Evolutionary conservation across 2,329 filamentous ascomycete genomes (phyloP).

Genomic region (Nemania sp.): DNA sequence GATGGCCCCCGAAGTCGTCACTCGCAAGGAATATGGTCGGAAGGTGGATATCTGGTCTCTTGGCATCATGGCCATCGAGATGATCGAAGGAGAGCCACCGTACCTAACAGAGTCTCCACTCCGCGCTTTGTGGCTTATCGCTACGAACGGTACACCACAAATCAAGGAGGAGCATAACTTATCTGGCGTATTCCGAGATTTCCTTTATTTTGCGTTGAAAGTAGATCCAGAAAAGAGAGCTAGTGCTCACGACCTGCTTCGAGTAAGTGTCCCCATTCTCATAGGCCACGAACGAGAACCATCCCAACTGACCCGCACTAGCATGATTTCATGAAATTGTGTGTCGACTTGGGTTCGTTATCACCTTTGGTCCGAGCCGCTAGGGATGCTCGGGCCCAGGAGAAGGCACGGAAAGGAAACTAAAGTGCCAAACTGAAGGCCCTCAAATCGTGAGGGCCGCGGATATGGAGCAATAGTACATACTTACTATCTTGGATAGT

Average conservation of each 20-base stretch:
- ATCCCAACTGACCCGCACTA: slow-evolving; percentile 42
- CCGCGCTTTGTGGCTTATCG: slow-evolving; percentile 91
- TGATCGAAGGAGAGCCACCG: slow-evolving; percentile 98
- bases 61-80: slow-evolving; percentile 99
- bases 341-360: slow-evolving; percentile 74
- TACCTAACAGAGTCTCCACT: slow-evolving; percentile 95
- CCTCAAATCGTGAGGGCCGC: slow-evolving; percentile 13
- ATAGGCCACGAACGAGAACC: slow-evolving; percentile 10
- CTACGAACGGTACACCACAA: slow-evolving; percentile 90
- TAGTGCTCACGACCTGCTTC: slow-evolving; percentile 88
- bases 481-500: slow-evolving; percentile 22
- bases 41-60: slow-evolving; percentile 99
- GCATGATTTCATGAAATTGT: slow-evolving; percentile 81
- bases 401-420: slow-evolving; percentile 72
- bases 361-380: slow-evolving; percentile 87
- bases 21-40: slow-evolving; percentile 93
- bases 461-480: slow-evolving; percentile 11
- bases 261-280: slow-evolving; percentile 61
- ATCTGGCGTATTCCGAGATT: slow-evolving; percentile 83
- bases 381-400: slow-evolving; percentile 80
- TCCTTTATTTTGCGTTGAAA: slow-evolving; percentile 89
- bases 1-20: slow-evolving; percentile 99
- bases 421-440: slow-evolving; percentile 26
- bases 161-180: slow-evolving; percentile 92
- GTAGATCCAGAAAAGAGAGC: slow-evolving; percentile 97